Evolutionary conservation across 305 asterid species (phyloP).

Genomic region (Plantago lanceolata): DNA sequence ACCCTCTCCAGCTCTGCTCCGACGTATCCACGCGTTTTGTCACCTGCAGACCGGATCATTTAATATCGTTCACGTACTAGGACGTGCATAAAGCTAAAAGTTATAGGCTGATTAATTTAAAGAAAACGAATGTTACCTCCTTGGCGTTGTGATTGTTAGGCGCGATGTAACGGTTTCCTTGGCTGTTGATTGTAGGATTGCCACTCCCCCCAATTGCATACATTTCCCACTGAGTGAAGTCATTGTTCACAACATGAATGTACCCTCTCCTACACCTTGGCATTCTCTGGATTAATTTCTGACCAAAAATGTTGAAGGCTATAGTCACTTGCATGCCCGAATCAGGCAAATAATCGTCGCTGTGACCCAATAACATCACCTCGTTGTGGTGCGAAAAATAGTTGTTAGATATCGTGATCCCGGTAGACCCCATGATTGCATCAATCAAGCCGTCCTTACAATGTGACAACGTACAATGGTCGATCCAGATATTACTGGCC

Average conservation of each 20-base stretch:
- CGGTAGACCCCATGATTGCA: constrained; percentile 86
- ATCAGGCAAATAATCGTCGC: constrained; percentile 72
- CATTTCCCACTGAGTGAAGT: constrained; percentile 94
- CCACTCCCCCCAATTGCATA: constrained; percentile 97
- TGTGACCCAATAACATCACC: constrained; percentile 85
- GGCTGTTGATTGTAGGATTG: constrained; percentile 96
- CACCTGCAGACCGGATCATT: constrained; percentile 36
- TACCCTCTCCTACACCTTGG: constrained; percentile 92
- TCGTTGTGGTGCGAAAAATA: constrained; percentile 84
- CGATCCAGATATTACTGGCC: constrained; percentile 71
- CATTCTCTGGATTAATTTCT: constrained; percentile 78
- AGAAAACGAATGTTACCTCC: constrained; percentile 41
- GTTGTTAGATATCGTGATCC: constrained; percentile 73
- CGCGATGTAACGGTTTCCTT: constrained; percentile 85
- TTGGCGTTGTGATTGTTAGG: constrained; percentile 76
- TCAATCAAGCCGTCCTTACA: constrained; percentile 89
- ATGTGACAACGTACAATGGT: constrained; percentile 72
- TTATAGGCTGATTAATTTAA: constrained; percentile 19
- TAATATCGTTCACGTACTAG: too few species aligned
- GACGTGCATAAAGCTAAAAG: not conserved
- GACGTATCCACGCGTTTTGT: constrained; percentile 74
- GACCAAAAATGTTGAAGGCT: constrained; percentile 78
- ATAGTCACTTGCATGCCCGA: constrained; percentile 97
- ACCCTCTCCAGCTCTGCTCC: constrained; percentile 61
- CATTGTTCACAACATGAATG: constrained; percentile 86